These are phyloP conservation scores for Orbilia ellipsospora DNA, from an alignment of 2,329 filamentous ascomycete genomes.

Conservation along the genomic window DNA sequence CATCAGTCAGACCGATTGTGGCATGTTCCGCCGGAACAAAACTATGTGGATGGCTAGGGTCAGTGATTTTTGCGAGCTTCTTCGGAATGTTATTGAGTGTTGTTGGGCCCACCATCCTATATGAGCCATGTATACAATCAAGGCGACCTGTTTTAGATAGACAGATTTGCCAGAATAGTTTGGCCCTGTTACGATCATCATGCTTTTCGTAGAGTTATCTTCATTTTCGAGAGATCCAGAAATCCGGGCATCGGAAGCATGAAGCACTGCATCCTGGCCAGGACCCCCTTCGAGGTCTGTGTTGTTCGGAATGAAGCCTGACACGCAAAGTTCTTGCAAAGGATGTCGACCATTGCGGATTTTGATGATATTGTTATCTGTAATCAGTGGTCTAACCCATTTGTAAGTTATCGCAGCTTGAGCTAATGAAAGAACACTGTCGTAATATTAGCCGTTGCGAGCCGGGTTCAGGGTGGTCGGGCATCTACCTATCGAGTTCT, in stretches of 20 bases:
- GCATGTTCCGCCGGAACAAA: constrained; percentile 85
- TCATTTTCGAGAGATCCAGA: background rate
- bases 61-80: too few relatives aligned
- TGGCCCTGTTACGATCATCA: constrained; percentile 86
- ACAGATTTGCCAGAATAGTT: constrained; percentile 98
- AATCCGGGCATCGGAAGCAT: background rate
- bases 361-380: constrained; percentile 74
- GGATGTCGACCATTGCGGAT: constrained; percentile 78
- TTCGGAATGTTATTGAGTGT: too few relatives aligned
- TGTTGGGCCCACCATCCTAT: constrained; percentile 70
- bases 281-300: constrained; percentile 74
- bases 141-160: constrained; percentile 86
- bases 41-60: constrained; percentile 63
- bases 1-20: constrained; percentile 86
- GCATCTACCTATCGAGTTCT: constrained; percentile 75
- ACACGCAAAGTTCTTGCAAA: constrained; percentile 83
- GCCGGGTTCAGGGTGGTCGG: background rate
- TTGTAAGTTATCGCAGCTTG: constrained; percentile 79
- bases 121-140: constrained; percentile 92
- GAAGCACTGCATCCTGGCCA: constrained; percentile 57
- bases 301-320: constrained; percentile 84
- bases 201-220: constrained; percentile 67
- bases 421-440: constrained; percentile 80
- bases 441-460: background rate
- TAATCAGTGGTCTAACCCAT: constrained; percentile 76